phyloP scores from a whole-genome alignment of 345 rosid species.

The Barbarea vulgaris region DNA sequence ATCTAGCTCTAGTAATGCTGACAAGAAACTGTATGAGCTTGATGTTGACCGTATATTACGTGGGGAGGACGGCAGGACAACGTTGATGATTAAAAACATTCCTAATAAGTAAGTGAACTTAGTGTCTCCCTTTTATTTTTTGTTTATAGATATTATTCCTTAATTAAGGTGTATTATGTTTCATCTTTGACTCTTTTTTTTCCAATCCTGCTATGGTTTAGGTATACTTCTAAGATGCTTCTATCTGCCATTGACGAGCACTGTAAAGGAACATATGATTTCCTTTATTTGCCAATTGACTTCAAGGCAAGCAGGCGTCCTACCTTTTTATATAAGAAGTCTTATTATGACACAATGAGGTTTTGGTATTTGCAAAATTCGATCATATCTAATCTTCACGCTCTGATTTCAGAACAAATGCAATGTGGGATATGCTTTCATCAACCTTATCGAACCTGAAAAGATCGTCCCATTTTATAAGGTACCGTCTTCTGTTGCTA shows the following conservation, averaged over 20 bases:
- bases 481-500: slow-evolving; percentile 46
- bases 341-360: not conserved
- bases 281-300: slow-evolving; percentile 80
- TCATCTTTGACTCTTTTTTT: not conserved
- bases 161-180: slow-evolving; percentile 10
- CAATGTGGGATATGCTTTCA: slow-evolving; percentile 92
- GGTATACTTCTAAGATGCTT: slow-evolving; percentile 88
- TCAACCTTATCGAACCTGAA: slow-evolving; percentile 78
- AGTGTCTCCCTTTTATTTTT: slow-evolving; percentile 4
- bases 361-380: slow-evolving; percentile 4
- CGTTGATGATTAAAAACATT: slow-evolving; percentile 96
- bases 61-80: slow-evolving; percentile 85
- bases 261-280: slow-evolving; percentile 77
- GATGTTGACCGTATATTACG: slow-evolving; percentile 73
- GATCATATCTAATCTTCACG: not conserved
- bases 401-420: slow-evolving; percentile 71
- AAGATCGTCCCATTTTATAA: slow-evolving; percentile 74
- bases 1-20: slow-evolving; percentile 62
- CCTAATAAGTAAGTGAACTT: slow-evolving; percentile 79
- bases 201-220: slow-evolving; percentile 24
- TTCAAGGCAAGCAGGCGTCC: slow-evolving; percentile 62
- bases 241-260: slow-evolving; percentile 80
- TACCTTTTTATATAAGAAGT: slow-evolving; percentile 1
- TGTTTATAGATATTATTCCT: slow-evolving; percentile 2
- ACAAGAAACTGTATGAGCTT: slow-evolving; percentile 88